Evolutionary conservation across 228 moss, liverwort and hornwort species (phyloP), one percentile per base, ranked within the genome.

Genomic region (Sphagnum magellanicum): DNA sequence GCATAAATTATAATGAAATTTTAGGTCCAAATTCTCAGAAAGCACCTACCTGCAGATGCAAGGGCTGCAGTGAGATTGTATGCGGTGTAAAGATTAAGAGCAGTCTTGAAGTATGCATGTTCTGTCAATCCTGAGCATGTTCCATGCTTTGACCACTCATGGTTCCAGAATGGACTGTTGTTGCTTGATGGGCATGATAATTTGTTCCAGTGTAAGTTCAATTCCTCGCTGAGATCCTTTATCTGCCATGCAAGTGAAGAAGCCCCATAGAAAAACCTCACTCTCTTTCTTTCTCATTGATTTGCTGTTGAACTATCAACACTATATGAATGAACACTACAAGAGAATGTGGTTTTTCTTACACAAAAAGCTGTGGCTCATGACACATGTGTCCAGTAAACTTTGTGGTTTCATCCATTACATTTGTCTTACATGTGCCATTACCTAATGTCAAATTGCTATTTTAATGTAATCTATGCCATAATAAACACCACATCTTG

Each of bases 71-170:
- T 79, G 67, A 98, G 71, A 60, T 91, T 71, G 12, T 91, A 78
- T 12, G 75, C 75, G 69, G 55, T 14, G 48, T 81, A 76, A 16
- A 98, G 74, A 32, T 82, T 66, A 46, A 98, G 52, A 59, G 88
- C 74, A 15, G 78, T 9, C 62, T 78, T 52, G 70, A 98, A 98
- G 63, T 92, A 98, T 10, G 75, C 82, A 55, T 72, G 85, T 70
- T 89, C 80, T 14, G 66, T 68, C 52, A 90, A 16, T 51, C 85
- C 90, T 1, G 98, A 89, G 79, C 98, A 98, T 57, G 98, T 98
- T 77, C 98, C 98, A 62, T 98, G 98, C 76, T 93, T 93, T 64
- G 71, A 79, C 98, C 98, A 98, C 78, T 98, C 98, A 60, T 98
- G 98, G 13, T 4, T 72, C 98, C 93, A 98, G 77, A 98, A 98